Evolutionary conservation across 2,329 filamentous ascomycete genomes (phyloP), one percentile per base, ranked within the genome.

Genomic region (Phaeosphaeriaceae sp.): DNA sequence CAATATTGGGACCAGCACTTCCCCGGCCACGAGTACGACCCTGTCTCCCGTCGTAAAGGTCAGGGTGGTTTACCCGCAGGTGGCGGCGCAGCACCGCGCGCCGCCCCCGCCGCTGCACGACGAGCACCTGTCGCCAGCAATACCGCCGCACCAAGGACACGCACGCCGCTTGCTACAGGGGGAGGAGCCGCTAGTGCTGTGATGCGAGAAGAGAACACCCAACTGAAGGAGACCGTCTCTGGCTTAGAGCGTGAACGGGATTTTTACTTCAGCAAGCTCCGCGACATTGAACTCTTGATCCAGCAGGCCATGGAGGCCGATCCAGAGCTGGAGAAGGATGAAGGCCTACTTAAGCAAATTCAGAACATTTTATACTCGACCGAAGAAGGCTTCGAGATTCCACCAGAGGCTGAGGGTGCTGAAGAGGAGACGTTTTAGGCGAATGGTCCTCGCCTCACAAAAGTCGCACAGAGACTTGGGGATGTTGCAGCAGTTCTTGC

Each of bases 201-300:
- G 3, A 78, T 99, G 63, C 85, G 90, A 72, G 83, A 89, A 70
- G 94, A 97, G 81, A 94, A 96, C 71, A 83, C 83, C 34, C 89
- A 89, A 21, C 82, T 97, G 63, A 96, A 96, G 82, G 93, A 97
- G 79, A 96, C 91, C 0, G 93, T 99, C n/a, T 82, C 85, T 11
- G 94, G 94, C 1, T 81, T 99, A 34, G 94, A 99, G 81, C 88
- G 94, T 65, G 94, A 99, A 80, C 85, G 94, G 41, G 94, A 99
- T 74, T 99, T 99, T 74, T 99, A 99, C 81, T 99, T 99, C 77
- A 95, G 90, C 83, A 99, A 99, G 81, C 83, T 99, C 58, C 85
- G 94, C 51, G 94, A 99, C 72, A 99, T 99, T 64, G 94, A 99
- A 78, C 80, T 99, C 59, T 79, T 99, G 66, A 84, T 99, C 46